Conservation (phyloP, 164 flowering plant genomes). For the Buxus sempervirens region DNA sequence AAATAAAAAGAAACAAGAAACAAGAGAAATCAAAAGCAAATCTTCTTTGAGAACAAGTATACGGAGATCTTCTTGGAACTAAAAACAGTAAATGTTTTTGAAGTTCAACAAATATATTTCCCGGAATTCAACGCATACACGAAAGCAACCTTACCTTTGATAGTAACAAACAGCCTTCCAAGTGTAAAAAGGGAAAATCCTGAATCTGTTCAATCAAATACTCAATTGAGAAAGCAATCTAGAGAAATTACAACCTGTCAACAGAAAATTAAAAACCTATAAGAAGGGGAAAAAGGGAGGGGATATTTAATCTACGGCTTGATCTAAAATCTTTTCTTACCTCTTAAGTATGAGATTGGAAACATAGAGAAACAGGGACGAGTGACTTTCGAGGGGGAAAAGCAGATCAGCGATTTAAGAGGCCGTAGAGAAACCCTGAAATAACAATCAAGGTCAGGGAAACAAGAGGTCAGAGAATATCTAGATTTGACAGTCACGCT, state of each 20-base stretch:
- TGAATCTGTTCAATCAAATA: neutral
- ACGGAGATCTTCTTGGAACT: neutral
- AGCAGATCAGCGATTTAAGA: conserved; percentile 40
- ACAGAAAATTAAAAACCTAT: neutral
- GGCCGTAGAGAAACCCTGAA: conserved; percentile 13
- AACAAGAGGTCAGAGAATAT: conserved; percentile 15
- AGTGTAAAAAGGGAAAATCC: neutral
- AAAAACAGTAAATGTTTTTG: neutral
- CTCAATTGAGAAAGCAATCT: neutral
- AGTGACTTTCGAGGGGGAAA: conserved; percentile 20
- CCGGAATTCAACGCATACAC: no score
- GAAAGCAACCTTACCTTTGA: neutral
- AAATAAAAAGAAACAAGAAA: conserved; percentile 3
- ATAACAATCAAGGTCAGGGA: neutral
- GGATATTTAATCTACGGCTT: neutral
- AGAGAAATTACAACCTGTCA: neutral
- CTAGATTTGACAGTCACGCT: conserved; percentile 24
- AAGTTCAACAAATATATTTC: no score
- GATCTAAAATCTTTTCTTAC: conserved; percentile 21
- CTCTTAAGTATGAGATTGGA: conserved; percentile 33
- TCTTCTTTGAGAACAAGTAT: neutral
- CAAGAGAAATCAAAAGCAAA: neutral
- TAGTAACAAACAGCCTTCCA: neutral
- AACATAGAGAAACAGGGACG: conserved; percentile 17
- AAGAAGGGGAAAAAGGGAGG: neutral